These are phyloP conservation scores for Stephanodiscus minutulus DNA, from an alignment of 108 stramenopile species.

Conservation along the genomic window DNA sequence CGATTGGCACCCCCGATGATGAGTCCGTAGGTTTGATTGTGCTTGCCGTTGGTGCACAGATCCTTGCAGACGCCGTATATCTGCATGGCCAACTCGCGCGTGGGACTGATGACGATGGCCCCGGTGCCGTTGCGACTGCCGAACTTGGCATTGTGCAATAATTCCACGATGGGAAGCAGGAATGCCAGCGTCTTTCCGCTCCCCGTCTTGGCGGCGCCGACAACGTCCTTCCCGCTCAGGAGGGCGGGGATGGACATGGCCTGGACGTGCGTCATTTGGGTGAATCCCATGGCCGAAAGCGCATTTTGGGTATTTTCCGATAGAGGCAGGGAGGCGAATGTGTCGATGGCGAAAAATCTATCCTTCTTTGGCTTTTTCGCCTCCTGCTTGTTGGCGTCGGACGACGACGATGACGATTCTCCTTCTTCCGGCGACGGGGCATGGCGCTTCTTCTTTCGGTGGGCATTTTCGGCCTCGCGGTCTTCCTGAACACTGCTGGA, in stretches of 20 bases:
- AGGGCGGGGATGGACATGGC: slow-evolving; percentile 92
- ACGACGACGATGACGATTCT: not conserved
- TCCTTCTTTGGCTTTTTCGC: slow-evolving; percentile 6
- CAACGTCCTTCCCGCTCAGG: slow-evolving; percentile 93
- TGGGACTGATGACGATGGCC: slow-evolving; percentile 96
- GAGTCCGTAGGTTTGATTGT: slow-evolving; percentile 95
- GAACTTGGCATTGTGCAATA: slow-evolving; percentile 92
- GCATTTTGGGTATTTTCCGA: slow-evolving; percentile 86
- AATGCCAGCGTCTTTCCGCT: slow-evolving; percentile 98
- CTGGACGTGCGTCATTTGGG: slow-evolving; percentile 96
- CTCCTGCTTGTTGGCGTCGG: not conserved
- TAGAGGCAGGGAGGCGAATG: slow-evolving; percentile 89
- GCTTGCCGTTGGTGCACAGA: slow-evolving; percentile 67
- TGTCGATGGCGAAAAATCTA: slow-evolving; percentile 13
- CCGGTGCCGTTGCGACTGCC: slow-evolving; percentile 92
- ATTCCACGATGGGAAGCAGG: slow-evolving; percentile 92
- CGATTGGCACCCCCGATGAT: slow-evolving; percentile 98
- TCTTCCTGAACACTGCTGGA: not conserved
- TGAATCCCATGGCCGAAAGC: slow-evolving; percentile 76
- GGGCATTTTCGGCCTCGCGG: not conserved
- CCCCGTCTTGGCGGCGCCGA: slow-evolving; percentile 99
- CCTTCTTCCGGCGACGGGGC: slow-evolving; percentile 1
- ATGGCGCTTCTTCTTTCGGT: slow-evolving; percentile 10
- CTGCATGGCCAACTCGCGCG: slow-evolving; percentile 97
- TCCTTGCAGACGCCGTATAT: slow-evolving; percentile 99